Base-by-base conservation (phyloP, 495 filamentous ascomycete species). In the Chaetomium cochliodes region DNA sequence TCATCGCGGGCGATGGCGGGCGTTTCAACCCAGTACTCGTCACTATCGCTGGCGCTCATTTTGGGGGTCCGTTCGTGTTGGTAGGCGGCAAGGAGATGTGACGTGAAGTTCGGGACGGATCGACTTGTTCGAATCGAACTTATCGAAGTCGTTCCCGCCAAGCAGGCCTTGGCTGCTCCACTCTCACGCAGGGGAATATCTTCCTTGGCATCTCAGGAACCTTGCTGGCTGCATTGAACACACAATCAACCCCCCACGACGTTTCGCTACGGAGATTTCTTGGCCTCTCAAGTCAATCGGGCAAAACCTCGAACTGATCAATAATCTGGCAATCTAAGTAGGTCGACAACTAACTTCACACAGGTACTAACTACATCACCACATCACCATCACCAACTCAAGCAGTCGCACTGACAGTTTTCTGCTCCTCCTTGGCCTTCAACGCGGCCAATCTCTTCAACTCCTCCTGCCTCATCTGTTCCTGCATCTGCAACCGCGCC, bases 11-110 rank as follows among this genome's bases (percentile, higher is more conserved):
- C 77, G 23, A 86, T 67, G 18, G 67, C 65, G 18, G 80, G 76
- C 20, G 75, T 79, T 62, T 87, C 84, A 28, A 86, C 73, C 62
- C 77, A 72, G 55, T 81, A 76, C 62, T 92, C 89, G 57, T 90
- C 88, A 28, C 84, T 87, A 58, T 90, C 88, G 26, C 84, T 88
- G 68, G 89, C 88, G 66, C 77, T 81, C 81, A 84, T 85, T 16
- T 58, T 71, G 59, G 7, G 20, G 23, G 16, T n/a, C 52, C 5
- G 39, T 37, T 33, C 2, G 26, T 28, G 51, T 51, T 37, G 28
- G 58, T 26, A 22, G 11, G 33, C 9, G 57, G 61, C 15, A 37
- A 6, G 54, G 23, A 37, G 39, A 53, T 30, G 39, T 59, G 61
- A 57, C 13, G 41, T 60, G 53, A 23, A 51, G 2, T 25, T 42